Percentiles rank a stretch among this genome's conserved stretches.
Conservation (phyloP, 331 rosid species). For the Dryas integrifolia region DNA sequence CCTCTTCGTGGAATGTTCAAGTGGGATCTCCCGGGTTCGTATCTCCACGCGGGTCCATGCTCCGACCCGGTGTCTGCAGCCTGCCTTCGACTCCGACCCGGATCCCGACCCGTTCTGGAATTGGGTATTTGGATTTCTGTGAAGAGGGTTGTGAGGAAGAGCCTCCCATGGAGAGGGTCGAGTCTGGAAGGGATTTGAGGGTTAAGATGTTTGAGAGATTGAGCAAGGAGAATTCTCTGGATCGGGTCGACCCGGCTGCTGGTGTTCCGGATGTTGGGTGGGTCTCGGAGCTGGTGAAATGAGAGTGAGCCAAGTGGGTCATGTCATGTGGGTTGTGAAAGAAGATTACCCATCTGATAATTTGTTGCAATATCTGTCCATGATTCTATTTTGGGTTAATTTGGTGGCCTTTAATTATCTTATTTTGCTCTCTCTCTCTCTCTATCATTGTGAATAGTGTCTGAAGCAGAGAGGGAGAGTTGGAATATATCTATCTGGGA, state of each 20-base stretch:
- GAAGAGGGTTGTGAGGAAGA: constrained; percentile 63
- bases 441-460: constrained; percentile 36
- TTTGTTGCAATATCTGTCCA: not conserved
- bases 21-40: constrained; percentile 68
- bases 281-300: constrained; percentile 77
- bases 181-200: constrained; percentile 72
- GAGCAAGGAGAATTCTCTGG: constrained; percentile 68
- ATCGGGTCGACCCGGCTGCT: constrained; percentile 28
- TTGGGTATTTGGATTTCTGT: constrained; percentile 47
- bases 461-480: constrained; percentile 21
- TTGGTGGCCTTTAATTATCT: constrained; percentile 14
- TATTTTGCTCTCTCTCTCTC: constrained; percentile 18
- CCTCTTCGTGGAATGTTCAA: constrained; percentile 43
- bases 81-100: constrained; percentile 71
- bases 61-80: constrained; percentile 71
- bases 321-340: not conserved
- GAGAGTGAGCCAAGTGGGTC: constrained; percentile 17
- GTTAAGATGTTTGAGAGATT: constrained; percentile 75
- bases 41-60: constrained; percentile 64
- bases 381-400: constrained; percentile 35
- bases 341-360: not conserved
- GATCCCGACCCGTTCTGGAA: constrained; percentile 38
- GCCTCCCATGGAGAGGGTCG: constrained; percentile 88
- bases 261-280: constrained; percentile 70
- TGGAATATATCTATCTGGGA: constrained; percentile 1